Percentiles rank a stretch among this genome's conserved stretches.
Evolutionary conservation across 352 stramenopile genomes (phyloP).

Genomic region (Phytophthora pini): DNA sequence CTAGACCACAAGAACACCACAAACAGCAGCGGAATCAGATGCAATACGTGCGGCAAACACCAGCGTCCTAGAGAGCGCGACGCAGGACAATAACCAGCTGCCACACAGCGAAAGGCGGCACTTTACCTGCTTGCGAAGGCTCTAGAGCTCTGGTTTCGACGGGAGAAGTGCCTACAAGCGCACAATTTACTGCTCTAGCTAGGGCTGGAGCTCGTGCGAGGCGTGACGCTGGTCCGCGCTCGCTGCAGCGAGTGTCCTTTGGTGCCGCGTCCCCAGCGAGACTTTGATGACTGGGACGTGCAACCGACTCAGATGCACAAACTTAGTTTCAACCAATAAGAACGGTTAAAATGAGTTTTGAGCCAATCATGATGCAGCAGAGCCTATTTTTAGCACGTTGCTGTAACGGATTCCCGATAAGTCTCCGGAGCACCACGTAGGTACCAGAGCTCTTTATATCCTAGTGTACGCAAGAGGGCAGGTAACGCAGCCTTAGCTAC

Average conservation of each 20-base stretch:
- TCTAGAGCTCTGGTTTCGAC: slow-evolving; percentile 11
- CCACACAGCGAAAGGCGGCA: slow-evolving; percentile 27
- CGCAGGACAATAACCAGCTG: slow-evolving; percentile 34
- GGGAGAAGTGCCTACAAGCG: slow-evolving; percentile 1
- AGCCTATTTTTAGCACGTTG: slow-evolving; percentile 23
- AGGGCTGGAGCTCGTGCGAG: slow-evolving; percentile 1
- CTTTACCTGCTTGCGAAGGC: slow-evolving; percentile 7
- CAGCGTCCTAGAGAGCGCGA: slow-evolving; percentile 12
- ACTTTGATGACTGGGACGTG: slow-evolving; percentile 28
- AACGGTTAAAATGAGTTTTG: neutral
- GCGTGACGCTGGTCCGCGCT: neutral
- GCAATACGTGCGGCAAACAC: slow-evolving; percentile 1
- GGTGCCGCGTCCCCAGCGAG: slow-evolving; percentile 29
- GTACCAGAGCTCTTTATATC: neutral
- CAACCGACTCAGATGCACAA: slow-evolving; percentile 38
- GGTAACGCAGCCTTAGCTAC: neutral
- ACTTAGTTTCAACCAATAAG: slow-evolving; percentile 12
- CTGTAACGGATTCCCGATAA: slow-evolving; percentile 26
- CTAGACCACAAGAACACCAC: neutral
- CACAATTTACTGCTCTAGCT: neutral
- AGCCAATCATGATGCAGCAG: slow-evolving; percentile 7
- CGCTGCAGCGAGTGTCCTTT: slow-evolving; percentile 30
- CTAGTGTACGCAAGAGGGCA: neutral
- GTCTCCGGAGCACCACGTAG: slow-evolving; percentile 5
- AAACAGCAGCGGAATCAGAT: slow-evolving; percentile 33